Percentiles rank a stretch among this genome's conserved stretches.
Evolutionary conservation across 2,329 filamentous ascomycete genomes (phyloP).

Genomic region (Aspergillus pseudonomiae): DNA sequence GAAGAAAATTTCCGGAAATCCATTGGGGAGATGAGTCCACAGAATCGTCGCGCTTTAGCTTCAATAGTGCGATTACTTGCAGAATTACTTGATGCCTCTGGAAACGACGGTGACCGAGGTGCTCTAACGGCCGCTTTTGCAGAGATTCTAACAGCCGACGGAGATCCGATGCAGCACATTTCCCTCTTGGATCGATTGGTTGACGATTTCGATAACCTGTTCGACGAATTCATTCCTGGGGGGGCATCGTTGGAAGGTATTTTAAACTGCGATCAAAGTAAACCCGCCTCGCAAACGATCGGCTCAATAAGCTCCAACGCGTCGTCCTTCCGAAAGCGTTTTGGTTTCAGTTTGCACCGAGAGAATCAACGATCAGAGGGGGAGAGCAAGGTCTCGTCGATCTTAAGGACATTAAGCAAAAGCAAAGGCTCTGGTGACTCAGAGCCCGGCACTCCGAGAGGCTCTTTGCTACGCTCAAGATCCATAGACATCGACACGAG

Average conservation of each 20-base stretch:
- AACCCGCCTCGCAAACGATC: conserved; percentile 63
- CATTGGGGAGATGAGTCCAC: conserved; percentile 57
- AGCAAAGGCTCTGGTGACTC: conserved; percentile 64
- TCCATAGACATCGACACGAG: conserved; percentile 72
- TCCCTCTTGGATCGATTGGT: conserved; percentile 86
- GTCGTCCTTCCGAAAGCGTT: conserved; percentile 81
- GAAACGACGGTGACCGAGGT: conserved; percentile 87
- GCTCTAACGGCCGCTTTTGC: conserved; percentile 86
- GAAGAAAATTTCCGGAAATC: conserved; percentile 60
- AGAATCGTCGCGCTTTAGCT: conserved; percentile 75
- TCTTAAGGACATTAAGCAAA: conserved; percentile 90
- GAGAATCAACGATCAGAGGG: conserved; percentile 77
- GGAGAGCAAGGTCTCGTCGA: conserved; percentile 70
- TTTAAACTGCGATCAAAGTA: conserved; percentile 58
- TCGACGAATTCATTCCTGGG: conserved; percentile 63
- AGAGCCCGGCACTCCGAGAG: conserved; percentile 70
- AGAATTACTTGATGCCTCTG: conserved; percentile 84
- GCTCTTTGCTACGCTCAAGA: conserved; percentile 68
- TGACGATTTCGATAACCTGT: conserved; percentile 86
- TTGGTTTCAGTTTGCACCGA: conserved; percentile 77
- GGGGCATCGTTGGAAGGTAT: conserved; percentile 48
- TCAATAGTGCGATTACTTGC: conserved; percentile 83
- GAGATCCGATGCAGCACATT: conserved; percentile 79
- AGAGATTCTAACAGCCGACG: conserved; percentile 78
- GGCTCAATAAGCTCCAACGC: conserved; percentile 83